Percentiles rank a stretch among this genome's conserved stretches.
Conservation (phyloP, 805 yeast genomes). For the Tetrapisispora nanseiensis region DNA sequence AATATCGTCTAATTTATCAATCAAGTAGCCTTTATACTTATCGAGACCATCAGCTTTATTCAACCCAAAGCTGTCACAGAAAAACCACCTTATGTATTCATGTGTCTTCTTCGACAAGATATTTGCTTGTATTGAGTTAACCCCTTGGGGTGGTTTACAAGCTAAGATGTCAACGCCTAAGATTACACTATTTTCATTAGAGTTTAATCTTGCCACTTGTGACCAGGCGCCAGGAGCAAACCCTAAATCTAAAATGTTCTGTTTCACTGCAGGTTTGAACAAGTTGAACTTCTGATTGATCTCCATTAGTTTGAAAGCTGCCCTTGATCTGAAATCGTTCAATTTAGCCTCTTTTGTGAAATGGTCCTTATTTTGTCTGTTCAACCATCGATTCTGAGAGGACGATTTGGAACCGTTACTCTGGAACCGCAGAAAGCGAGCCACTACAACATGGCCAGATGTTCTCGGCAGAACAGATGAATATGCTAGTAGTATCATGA, state of each 20-base stretch:
- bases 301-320: slow-evolving; percentile 81
- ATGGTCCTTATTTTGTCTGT: slow-evolving; percentile 55
- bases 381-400: slow-evolving; percentile 65
- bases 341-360: slow-evolving; percentile 59
- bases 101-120: slow-evolving; percentile 64
- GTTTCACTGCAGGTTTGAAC: slow-evolving; percentile 37
- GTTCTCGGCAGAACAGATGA: neutral
- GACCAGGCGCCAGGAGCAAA: slow-evolving; percentile 96
- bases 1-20: neutral
- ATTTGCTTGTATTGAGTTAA: slow-evolving; percentile 76
- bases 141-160: slow-evolving; percentile 71
- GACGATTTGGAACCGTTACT: slow-evolving; percentile 24
- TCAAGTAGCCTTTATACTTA: slow-evolving; percentile 17
- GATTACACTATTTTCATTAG: slow-evolving; percentile 43
- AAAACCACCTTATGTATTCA: slow-evolving; percentile 41
- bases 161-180: slow-evolving; percentile 79
- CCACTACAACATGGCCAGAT: neutral
- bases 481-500: too few relatives aligned
- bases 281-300: slow-evolving; percentile 55
- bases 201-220: slow-evolving; percentile 59
- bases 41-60: slow-evolving; percentile 30
- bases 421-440: neutral
- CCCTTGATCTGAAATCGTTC: slow-evolving; percentile 64
- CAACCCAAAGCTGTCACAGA: slow-evolving; percentile 27
- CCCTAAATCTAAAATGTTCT: slow-evolving; percentile 74